Evolutionary conservation across 2,329 filamentous ascomycete species (phyloP), one percentile per base, ranked within the genome.

Genomic region (Colletotrichum sp.): DNA sequence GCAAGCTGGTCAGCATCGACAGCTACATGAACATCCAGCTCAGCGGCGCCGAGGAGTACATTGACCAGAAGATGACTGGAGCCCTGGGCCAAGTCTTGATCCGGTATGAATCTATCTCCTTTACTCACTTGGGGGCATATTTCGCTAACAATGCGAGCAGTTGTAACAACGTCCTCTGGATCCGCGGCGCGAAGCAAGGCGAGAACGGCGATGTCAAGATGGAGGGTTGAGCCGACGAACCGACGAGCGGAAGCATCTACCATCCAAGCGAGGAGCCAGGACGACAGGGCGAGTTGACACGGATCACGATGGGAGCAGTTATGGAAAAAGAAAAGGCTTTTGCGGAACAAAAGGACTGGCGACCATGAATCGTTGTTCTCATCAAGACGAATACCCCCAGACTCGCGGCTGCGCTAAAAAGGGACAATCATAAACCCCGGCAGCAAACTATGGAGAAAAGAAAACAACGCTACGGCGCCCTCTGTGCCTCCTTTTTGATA

Each of bases 1-100:
- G 97, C 84, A 92, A 92, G 79, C 92, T 99, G 77, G 94, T 98
- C 82, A 96, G 94, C 81, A 95, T 98, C 82, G 97, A 99, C 88
- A 96, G 94, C 83, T 99, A 99, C 89, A 98, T 99, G 96, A 99
- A 99, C 88, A 93, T 99, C 78, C 96, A 98, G 87, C 91, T 99
- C 78, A 92, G 93, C 79, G 93, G 94, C 81, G 96, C 96, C 67
- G 95, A 98, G 86, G 97, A 99, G 86, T 98, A 94, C 86, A 94
- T 98, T 82, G 92, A 96, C 83, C 94, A 95, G 79, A 94, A 97
- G 90, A 93, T 92, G 84, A 95, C 94, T 43, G 96, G 96, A 73
- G 92, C 92, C 64, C 87, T 99, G 78, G 97, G 97, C 8, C 94
- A 98, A 86, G 96, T 99, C 61, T 86, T 99, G 81, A 98, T 99